Conservation (phyloP, 371 early-diverging fungal genomes). For the Zopfochytrium polystomum region DNA sequence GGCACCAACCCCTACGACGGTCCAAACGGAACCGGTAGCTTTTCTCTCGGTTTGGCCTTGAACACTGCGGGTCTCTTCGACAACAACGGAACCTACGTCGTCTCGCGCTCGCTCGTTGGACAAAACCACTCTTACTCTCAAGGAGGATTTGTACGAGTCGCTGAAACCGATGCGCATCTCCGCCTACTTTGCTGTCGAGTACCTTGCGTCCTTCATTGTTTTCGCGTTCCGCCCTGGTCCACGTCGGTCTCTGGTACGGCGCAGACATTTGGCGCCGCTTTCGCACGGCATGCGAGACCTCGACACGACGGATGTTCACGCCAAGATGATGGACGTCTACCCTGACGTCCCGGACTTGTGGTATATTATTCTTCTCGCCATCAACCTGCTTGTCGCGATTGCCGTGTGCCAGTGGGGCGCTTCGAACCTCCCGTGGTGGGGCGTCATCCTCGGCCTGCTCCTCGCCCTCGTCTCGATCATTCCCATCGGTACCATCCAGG, state of each 20-base stretch:
- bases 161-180: slow-evolving; percentile 74
- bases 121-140: background rate
- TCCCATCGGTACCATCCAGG: too few relatives aligned
- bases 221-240: slow-evolving; percentile 42
- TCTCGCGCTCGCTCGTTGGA: slow-evolving; percentile 12
- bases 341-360: slow-evolving; percentile 32
- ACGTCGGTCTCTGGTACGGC: too few relatives aligned
- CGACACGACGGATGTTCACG: too few relatives aligned
- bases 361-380: slow-evolving; percentile 28
- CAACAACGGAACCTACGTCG: slow-evolving; percentile 6
- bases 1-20: slow-evolving; percentile 23
- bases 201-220: too few relatives aligned
- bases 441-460: too few relatives aligned
- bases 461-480: too few relatives aligned
- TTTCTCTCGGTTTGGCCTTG: slow-evolving; percentile 21
- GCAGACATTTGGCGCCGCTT: too few relatives aligned
- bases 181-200: too few relatives aligned
- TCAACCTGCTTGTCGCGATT: slow-evolving; percentile 23
- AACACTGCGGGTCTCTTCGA: slow-evolving; percentile 21
- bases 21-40: slow-evolving; percentile 19
- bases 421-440: slow-evolving; percentile 31
- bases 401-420: slow-evolving; percentile 25
- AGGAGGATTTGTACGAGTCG: slow-evolving; percentile 48
- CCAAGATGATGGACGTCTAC: slow-evolving; percentile 20
- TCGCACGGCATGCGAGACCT: too few relatives aligned